phyloP scores from a whole-genome alignment of 2,329 filamentous ascomycete genomes.

The Curvularia sp. region DNA sequence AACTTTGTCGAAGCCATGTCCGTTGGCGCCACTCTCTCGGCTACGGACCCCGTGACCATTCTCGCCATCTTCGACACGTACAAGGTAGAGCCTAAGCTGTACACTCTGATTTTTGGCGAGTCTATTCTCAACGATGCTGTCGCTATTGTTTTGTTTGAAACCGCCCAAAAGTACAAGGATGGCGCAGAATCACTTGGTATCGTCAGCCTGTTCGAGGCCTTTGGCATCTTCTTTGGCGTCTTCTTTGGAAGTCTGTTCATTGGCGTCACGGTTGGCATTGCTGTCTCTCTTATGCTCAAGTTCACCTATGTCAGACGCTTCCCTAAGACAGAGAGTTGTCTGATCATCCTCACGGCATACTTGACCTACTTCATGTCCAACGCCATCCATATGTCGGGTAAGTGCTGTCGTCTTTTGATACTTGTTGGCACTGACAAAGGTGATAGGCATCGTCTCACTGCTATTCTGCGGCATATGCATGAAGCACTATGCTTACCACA shows the following conservation, averaged over 20 bases:
- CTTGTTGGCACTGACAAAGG: conserved; percentile 20
- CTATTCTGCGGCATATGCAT: conserved; percentile 98
- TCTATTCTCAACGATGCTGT: conserved; percentile 98
- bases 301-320: conserved; percentile 92
- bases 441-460: conserved; percentile 88
- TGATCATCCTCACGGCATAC: conserved; percentile 93
- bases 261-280: conserved; percentile 84
- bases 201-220: conserved; percentile 85
- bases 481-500: conserved; percentile 99
- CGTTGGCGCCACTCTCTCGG: conserved; percentile 93
- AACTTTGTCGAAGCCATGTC: conserved; percentile 95
- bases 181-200: conserved; percentile 74
- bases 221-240: conserved; percentile 91
- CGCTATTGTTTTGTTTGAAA: conserved; percentile 98
- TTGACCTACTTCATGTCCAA: conserved; percentile 98
- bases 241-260: conserved; percentile 96
- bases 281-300: conserved; percentile 86
- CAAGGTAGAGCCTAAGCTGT: conserved; percentile 98
- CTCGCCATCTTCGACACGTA: conserved; percentile 99
- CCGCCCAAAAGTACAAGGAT: conserved; percentile 88
- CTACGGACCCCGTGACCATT: conserved; percentile 96
- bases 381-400: conserved; percentile 93
- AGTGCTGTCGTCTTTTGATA: conserved; percentile 40
- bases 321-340: conserved; percentile 94
- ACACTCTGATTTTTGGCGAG: conserved; percentile 98